These are phyloP conservation scores for Capillidium heterosporum DNA, from an alignment of 371 early-diverging fungal species.

Conservation along the genomic window DNA sequence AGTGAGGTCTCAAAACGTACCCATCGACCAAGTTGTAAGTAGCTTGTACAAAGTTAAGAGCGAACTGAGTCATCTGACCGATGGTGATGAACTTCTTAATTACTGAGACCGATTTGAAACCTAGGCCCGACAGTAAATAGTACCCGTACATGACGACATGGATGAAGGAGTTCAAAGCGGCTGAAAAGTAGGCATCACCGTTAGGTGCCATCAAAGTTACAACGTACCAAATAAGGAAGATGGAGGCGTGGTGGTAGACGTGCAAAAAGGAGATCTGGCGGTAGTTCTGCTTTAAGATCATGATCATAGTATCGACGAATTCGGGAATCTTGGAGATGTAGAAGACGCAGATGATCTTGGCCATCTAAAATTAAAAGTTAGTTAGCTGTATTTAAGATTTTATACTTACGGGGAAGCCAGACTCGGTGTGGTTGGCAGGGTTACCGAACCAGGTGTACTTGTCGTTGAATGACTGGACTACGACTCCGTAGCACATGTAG, in stretches of 20 bases:
- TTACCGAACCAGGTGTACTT: slow-evolving; percentile 26
- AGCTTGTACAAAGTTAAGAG: slow-evolving; percentile 30
- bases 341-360: slow-evolving; percentile 30
- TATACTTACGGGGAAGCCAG: slow-evolving; percentile 19
- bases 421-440: slow-evolving; percentile 13
- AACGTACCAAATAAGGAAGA: slow-evolving; percentile 39
- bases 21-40: slow-evolving; percentile 18
- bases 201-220: slow-evolving; percentile 30
- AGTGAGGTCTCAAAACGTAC: slow-evolving; percentile 11
- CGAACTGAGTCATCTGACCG: slow-evolving; percentile 41
- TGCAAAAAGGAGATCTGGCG: slow-evolving; percentile 45
- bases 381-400: neutral
- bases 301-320: slow-evolving; percentile 44
- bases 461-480: slow-evolving; percentile 20
- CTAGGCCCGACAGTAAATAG: slow-evolving; percentile 24
- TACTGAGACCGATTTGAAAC: slow-evolving; percentile 22
- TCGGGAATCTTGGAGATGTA: slow-evolving; percentile 38
- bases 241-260: slow-evolving; percentile 41
- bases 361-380: slow-evolving; percentile 15
- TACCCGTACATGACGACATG: slow-evolving; percentile 48
- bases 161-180: slow-evolving; percentile 34
- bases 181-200: slow-evolving; percentile 40
- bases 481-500: slow-evolving; percentile 28
- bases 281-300: slow-evolving; percentile 40
- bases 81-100: slow-evolving; percentile 34